Percentiles rank a stretch among this genome's conserved stretches.
phyloP scores from a whole-genome alignment of 139 green algal genomes.

The Chlorella sp. region DNA sequence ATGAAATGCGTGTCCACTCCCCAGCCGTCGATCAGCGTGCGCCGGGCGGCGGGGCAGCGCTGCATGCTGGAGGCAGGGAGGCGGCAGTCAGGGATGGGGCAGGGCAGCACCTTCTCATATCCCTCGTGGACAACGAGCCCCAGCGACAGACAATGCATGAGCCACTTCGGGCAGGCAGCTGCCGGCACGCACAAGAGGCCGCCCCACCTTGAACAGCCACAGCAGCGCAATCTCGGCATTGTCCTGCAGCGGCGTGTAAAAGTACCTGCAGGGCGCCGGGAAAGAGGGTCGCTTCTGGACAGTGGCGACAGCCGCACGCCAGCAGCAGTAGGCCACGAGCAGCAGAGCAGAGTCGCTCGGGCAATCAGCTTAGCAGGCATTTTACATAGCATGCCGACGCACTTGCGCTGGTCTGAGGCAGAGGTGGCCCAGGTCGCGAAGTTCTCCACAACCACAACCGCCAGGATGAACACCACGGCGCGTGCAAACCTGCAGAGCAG shows the following conservation, averaged over 20 bases:
- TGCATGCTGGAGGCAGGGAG: not conserved
- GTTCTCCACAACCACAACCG: conserved; percentile 56
- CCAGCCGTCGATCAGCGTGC: conserved; percentile 31
- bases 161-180: not conserved
- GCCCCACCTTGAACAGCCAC: conserved; percentile 33
- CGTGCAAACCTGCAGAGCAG: conserved; percentile 64
- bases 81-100: too few species aligned
- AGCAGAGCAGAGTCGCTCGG: too few species aligned
- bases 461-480: conserved; percentile 62
- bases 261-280: conserved; percentile 31
- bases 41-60: conserved; percentile 10
- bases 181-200: not conserved
- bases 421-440: conserved; percentile 69
- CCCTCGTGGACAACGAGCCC: too few species aligned
- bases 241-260: conserved; percentile 72
- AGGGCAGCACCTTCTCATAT: too few species aligned
- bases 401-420: conserved; percentile 71
- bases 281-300: too few species aligned
- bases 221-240: conserved; percentile 58
- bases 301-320: too few species aligned
- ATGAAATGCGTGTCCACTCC: conserved; percentile 70
- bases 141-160: too few species aligned
- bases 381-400: too few species aligned
- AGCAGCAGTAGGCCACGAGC: too few species aligned
- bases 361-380: too few species aligned